A percentile compares a stretch with the other conserved stretches of the same genome.
Conservation (phyloP, 2,329 filamentous ascomycete genomes). For the Pseudonectria foliicola region DNA sequence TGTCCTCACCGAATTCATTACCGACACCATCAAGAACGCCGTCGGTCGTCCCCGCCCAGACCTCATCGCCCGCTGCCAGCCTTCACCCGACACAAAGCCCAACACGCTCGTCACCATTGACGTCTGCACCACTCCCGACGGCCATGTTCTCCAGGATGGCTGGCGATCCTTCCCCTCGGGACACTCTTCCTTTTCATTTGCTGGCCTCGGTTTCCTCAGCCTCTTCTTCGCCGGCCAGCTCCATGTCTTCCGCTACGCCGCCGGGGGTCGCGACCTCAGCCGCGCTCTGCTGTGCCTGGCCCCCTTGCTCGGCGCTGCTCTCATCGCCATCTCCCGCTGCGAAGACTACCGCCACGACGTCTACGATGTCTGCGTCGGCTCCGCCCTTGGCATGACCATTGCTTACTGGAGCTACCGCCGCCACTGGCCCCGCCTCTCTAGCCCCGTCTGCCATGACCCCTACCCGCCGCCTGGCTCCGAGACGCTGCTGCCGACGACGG, state of each 20-base stretch:
- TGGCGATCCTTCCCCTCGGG: conserved; percentile 80
- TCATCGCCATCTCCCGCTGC: conserved; percentile 62
- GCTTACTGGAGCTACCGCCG: conserved; percentile 61
- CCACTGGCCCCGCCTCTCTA: conserved; percentile 53
- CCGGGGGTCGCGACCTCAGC: conserved; percentile 43
- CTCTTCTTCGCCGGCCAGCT: conserved; percentile 64
- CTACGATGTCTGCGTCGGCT: conserved; percentile 59
- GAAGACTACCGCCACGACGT: conserved; percentile 67
- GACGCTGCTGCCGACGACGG: conserved; percentile 11
- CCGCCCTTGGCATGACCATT: conserved; percentile 50
- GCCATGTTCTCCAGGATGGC: conserved; percentile 68
- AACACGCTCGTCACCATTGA: conserved; percentile 54
- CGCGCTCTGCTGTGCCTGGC: conserved; percentile 50
- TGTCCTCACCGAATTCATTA: conserved; percentile 72
- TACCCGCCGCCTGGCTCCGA: conserved; percentile 41
- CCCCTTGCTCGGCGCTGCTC: conserved; percentile 55
- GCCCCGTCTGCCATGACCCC: conserved; percentile 48
- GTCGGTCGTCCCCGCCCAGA: conserved; percentile 66
- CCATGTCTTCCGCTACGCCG: conserved; percentile 44
- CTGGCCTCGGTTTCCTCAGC: conserved; percentile 67
- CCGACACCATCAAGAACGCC: conserved; percentile 85
- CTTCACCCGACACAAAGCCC: conserved; percentile 41
- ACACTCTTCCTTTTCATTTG: conserved; percentile 73
- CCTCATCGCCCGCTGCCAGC: conserved; percentile 70
- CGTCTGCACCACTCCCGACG: conserved; percentile 65